A percentile compares a stretch with the other conserved stretches of the same genome.
Evolutionary conservation across 371 early-diverging fungal genomes (phyloP).

Genomic region (Mucor sp.): DNA sequence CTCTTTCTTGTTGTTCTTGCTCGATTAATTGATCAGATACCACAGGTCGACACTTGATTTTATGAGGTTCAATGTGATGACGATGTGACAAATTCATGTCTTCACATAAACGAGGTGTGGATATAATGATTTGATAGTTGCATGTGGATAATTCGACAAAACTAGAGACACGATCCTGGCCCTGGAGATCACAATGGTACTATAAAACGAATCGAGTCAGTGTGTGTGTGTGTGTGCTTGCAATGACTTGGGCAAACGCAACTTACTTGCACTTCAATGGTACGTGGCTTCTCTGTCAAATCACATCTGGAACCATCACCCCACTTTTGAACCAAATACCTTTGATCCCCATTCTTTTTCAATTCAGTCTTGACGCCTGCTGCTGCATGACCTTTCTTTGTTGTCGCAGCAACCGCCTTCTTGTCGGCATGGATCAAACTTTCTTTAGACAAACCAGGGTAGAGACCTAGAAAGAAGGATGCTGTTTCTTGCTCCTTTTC

Average conservation of each 20-base stretch:
- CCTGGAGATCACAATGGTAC: constrained; percentile 72
- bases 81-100: constrained; percentile 59
- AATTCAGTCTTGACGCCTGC: constrained; percentile 16
- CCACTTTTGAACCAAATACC: constrained; percentile 71
- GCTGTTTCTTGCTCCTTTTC: constrained; percentile 25
- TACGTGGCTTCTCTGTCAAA: constrained; percentile 66
- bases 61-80: constrained; percentile 46
- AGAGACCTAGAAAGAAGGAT: constrained; percentile 29
- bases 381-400: not conserved
- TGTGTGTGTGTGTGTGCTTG: too few relatives aligned
- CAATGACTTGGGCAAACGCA: not conserved
- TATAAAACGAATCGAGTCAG: constrained; percentile 8
- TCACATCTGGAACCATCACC: constrained; percentile 75
- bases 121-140: constrained; percentile 69
- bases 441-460: constrained; percentile 25
- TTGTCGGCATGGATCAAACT: not conserved
- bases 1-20: constrained; percentile 12
- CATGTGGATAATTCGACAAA: constrained; percentile 69
- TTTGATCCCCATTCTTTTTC: constrained; percentile 47
- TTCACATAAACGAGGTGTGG: constrained; percentile 72
- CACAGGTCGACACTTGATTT: constrained; percentile 64
- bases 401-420: constrained; percentile 1
- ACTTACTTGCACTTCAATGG: constrained; percentile 68
- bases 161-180: constrained; percentile 56
- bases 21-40: constrained; percentile 53